Evolutionary conservation across 768 basidiomycete species (phyloP).

Genomic region (Lentinula aciculospora): DNA sequence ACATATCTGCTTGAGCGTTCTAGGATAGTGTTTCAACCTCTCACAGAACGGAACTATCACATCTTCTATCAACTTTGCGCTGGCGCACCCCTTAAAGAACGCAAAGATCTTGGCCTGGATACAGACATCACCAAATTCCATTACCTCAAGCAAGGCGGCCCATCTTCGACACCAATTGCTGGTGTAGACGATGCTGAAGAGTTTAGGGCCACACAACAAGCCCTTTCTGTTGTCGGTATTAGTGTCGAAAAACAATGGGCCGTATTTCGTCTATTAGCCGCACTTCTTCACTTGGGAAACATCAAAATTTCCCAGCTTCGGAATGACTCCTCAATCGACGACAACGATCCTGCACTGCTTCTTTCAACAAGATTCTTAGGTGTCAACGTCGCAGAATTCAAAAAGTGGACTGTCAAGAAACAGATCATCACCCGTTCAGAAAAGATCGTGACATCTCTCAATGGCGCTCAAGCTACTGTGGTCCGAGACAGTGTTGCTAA

Average conservation of each 20-base stretch:
- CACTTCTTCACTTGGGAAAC: constrained; percentile 96
- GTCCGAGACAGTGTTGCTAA: constrained; percentile 97
- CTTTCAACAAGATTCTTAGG: constrained; percentile 89
- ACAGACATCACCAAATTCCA: constrained; percentile 82
- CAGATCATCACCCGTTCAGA: constrained; percentile 92
- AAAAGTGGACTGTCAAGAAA: constrained; percentile 98
- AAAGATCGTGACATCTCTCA: constrained; percentile 89
- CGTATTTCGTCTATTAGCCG: constrained; percentile 90
- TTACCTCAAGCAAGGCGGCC: constrained; percentile 91
- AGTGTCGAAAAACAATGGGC: constrained; percentile 98
- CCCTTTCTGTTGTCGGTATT: constrained; percentile 94
- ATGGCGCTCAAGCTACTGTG: constrained; percentile 83
- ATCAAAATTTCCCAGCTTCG: constrained; percentile 82
- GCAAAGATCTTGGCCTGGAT: constrained; percentile 91
- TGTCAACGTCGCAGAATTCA: constrained; percentile 87
- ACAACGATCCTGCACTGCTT: constrained; percentile 73
- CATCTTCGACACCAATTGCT: constrained; percentile 75
- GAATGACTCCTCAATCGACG: constrained; percentile 79
- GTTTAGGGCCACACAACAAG: constrained; percentile 89
- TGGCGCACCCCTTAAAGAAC: constrained; percentile 91
- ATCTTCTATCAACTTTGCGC: constrained; percentile 99
- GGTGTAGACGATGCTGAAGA: constrained; percentile 97
- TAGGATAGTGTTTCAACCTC: constrained; percentile 94
- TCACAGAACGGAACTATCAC: constrained; percentile 97
- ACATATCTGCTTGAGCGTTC: constrained; percentile 98